These are phyloP conservation scores for Hordeum pubiflorum DNA, from an alignment of 202 grass and related monocot species.

Conservation along the genomic window DNA sequence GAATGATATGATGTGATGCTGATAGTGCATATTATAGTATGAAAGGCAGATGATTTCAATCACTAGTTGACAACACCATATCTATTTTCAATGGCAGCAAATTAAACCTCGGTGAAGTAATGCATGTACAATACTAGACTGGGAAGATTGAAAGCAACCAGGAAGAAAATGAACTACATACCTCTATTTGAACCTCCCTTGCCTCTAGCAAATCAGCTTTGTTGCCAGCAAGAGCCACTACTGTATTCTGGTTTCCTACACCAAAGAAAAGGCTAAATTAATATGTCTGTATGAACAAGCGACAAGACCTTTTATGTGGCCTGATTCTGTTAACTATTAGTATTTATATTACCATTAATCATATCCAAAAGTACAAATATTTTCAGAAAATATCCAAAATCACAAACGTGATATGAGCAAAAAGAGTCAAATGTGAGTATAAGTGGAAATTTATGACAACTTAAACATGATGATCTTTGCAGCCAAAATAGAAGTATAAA, in stretches of 20 bases:
- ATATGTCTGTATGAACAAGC: conserved; percentile 12
- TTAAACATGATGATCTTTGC: not conserved
- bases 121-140: not conserved
- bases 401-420: not conserved
- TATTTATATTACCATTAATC: conserved; percentile 6
- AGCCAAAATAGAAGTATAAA: not conserved
- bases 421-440: not conserved
- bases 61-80: not conserved
- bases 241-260: conserved; percentile 75
- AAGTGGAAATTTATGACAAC: not conserved
- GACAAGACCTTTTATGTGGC: not conserved
- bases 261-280: conserved; percentile 17
- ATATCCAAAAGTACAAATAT: not conserved
- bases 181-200: conserved; percentile 74
- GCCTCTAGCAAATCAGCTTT: conserved; percentile 82
- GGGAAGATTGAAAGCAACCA: not conserved
- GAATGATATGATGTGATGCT: not conserved
- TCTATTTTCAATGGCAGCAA: conserved; percentile 9
- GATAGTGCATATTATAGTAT: not conserved
- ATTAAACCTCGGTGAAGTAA: not conserved
- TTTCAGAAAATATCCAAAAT: not conserved
- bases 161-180: conserved; percentile 25
- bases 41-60: not conserved
- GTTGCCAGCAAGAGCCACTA: conserved; percentile 93
- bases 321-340: not conserved